Evolutionary conservation across 164 flowering plant genomes (phyloP).

Genomic region (Sedum album): DNA sequence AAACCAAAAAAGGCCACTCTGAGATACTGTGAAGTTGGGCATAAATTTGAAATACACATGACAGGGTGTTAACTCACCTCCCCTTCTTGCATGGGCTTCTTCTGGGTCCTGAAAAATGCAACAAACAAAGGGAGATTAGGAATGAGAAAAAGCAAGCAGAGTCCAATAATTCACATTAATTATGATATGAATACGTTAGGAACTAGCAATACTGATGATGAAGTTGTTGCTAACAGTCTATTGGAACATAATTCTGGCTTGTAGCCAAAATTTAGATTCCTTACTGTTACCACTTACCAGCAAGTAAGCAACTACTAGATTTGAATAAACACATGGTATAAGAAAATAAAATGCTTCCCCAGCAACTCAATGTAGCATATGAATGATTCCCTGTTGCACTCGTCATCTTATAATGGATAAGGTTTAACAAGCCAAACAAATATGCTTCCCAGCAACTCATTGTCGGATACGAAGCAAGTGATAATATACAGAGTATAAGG

Average conservation of each 20-base stretch:
- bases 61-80: constrained; percentile 54
- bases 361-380: too few relatives aligned
- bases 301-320: too few relatives aligned
- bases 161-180: background rate
- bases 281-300: too few relatives aligned
- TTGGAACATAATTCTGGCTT: too few relatives aligned
- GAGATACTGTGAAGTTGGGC: background rate
- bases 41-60: constrained; percentile 9
- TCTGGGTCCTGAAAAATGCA: constrained; percentile 49
- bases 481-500: background rate
- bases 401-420: background rate
- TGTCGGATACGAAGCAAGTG: background rate
- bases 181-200: background rate
- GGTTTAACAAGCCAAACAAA: background rate
- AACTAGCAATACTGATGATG: background rate
- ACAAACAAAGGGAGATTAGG: background rate
- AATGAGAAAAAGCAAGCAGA: background rate
- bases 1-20: constrained; percentile 14
- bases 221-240: too few relatives aligned
- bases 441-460: background rate
- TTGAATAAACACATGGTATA: too few relatives aligned
- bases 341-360: too few relatives aligned
- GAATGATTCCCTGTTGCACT: too few relatives aligned
- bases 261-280: background rate
- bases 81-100: constrained; percentile 99